Percentiles rank a stretch among this genome's conserved stretches.
phyloP scores from a whole-genome alignment of 169 alveolate genomes.

The Cryptosporidium sp. region DNA sequence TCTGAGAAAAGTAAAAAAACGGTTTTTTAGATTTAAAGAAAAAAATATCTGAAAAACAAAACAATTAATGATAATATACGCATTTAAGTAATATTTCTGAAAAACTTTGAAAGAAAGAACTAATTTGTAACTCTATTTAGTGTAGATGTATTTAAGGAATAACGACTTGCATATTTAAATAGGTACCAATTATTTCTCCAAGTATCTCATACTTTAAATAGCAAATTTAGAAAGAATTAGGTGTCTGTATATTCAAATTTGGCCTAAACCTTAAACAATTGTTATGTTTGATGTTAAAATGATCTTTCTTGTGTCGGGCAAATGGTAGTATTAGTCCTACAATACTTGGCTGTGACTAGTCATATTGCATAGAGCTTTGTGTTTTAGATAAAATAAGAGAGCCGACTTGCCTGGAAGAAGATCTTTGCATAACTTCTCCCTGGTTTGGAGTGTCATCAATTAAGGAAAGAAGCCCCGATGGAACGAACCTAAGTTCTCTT shows the following conservation, averaged over 20 bases:
- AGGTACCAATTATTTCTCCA: not conserved
- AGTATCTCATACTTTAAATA: not conserved
- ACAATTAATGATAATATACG: not conserved
- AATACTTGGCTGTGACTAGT: not conserved
- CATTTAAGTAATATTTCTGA: not conserved
- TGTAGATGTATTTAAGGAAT: not conserved
- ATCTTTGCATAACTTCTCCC: constrained; percentile 60
- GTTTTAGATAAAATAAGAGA: constrained; percentile 62
- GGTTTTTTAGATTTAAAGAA: not conserved
- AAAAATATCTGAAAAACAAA: not conserved
- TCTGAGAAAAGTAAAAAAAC: not conserved
- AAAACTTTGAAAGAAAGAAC: not conserved
- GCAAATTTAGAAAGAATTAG: not conserved
- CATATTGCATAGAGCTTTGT: constrained; percentile 30
- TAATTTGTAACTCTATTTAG: not conserved
- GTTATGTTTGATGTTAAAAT: not conserved
- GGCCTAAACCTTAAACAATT: not conserved
- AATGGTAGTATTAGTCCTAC: not conserved
- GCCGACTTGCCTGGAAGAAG: constrained; percentile 63
- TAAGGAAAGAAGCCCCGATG: constrained; percentile 63
- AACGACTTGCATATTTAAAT: too few relatives aligned
- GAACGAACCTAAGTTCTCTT: constrained; percentile 70
- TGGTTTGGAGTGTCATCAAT: constrained; percentile 54
- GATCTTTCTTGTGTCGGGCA: not conserved
- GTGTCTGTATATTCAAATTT: too few relatives aligned